A percentile compares a stretch with the other conserved stretches of the same genome.
Evolutionary conservation across 225 moss, liverwort and hornwort genomes (phyloP).

Genomic region (Bryum argenteum): DNA sequence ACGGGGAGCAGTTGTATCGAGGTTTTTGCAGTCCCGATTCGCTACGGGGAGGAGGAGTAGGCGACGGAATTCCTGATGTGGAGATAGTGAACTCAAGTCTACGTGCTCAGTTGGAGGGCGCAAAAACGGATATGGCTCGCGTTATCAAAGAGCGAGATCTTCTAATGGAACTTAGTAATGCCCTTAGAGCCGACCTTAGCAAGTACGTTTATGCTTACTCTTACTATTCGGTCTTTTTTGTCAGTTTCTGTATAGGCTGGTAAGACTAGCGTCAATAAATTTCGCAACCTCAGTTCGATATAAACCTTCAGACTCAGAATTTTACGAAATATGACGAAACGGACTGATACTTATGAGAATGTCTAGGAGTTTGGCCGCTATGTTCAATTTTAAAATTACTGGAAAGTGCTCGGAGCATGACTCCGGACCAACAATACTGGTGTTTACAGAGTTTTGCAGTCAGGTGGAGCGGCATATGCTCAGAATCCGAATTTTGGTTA

Average conservation of each 20-base stretch:
- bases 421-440: conserved; percentile 17
- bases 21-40: conserved; percentile 47
- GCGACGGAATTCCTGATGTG: conserved; percentile 51
- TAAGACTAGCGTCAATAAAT: background rate
- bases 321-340: conserved; percentile 3
- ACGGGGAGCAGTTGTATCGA: conserved; percentile 22
- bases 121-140: conserved; percentile 70
- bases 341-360: background rate
- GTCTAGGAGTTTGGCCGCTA: background rate
- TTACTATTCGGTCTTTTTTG: background rate
- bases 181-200: conserved; percentile 81
- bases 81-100: conserved; percentile 71
- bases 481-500: conserved; percentile 39
- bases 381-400: conserved; percentile 9
- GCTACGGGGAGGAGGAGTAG: conserved; percentile 29
- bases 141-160: conserved; percentile 85
- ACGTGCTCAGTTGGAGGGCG: conserved; percentile 66
- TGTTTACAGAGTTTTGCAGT: conserved; percentile 46
- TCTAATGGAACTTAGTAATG: conserved; percentile 95
- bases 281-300: conserved; percentile 9
- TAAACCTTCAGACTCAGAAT: conserved; percentile 9
- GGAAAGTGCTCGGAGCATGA: conserved; percentile 27
- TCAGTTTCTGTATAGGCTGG: conserved; percentile 8
- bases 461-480: conserved; percentile 43
- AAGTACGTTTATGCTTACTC: conserved; percentile 53